Evolutionary conservation across 805 yeast genomes (phyloP), one percentile per base, ranked within the genome.

Genomic region (Wickerhamomyces kurtzmanii): DNA sequence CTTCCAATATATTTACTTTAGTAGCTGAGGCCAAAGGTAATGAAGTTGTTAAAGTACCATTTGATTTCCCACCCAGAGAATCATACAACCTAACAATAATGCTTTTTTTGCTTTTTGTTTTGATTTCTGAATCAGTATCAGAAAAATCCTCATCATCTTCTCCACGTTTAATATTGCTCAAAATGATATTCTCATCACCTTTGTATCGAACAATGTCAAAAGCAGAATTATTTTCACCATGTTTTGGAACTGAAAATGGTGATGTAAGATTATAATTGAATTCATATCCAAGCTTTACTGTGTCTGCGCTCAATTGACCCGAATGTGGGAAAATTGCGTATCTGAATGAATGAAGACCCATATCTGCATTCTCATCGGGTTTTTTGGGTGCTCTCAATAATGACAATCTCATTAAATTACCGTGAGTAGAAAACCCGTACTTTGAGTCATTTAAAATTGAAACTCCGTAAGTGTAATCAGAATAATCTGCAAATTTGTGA

Each of bases 331-430:
- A 68, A 20, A 89, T 54, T 0, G 93, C 93, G 53, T 87, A 91
- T 36, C 74, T 74, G 58, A 91, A 81, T 32, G 60, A 62, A 53
- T 89, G 98, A 6, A 44, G 36, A 3, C 96, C 97, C 82, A 91
- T 85, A 51, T 89, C 98, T 7, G 97, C 96, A 47, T 74, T 66
- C 7, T 78, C 87, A 65, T 89, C 98, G 0, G 98, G 98, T 13
- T 85, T 82, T 55, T 91, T 89, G 17, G 98, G 86, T 10, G 96
- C 73, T 47, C 98, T 75, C 45, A 89, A 58, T 36, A 91, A 59
- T 2, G 95, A 83, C 27, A 91, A 61, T 26, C 96, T 74, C 75
- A 89, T 82, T 48, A 75, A 54, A 41, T 85, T 85, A n/a, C 98
- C 98, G 45, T 85, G 96, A 12, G 87, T 77, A 1, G 94, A 68